Evolutionary conservation across 495 filamentous ascomycete species (phyloP), one percentile per base, ranked within the genome.

Genomic region (Podospora fimiseda): DNA sequence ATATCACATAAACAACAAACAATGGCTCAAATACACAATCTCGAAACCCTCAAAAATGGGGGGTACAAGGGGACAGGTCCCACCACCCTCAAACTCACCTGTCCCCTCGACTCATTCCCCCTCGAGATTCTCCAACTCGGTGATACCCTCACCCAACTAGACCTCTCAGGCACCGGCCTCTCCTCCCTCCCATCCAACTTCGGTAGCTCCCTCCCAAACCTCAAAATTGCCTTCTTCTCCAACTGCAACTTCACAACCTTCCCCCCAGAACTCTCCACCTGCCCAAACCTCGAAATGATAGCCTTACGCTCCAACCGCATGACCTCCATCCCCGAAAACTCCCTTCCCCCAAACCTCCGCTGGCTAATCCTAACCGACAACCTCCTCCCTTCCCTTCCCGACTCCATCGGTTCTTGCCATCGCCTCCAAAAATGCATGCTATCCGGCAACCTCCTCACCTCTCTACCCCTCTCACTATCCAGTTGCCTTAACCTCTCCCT

Each of bases 331-430:
- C 71, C 73, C 20, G 69, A 74, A 38, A 61, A 68, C 43, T 47
- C 70, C 5, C 43, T 76, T 14, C 75, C 74, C 15, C 63, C 59
- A 20, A 66, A 48, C 9, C 62, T 75, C 8, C 61, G 70, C 42
- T 74, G 69, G 63, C 60, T 76, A n/a, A 73, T 74, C 46, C 59
- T 78, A 7, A 73, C 70, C 11, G 62, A 68, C 48, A 76, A 76
- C 59, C 47, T 51, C 27, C 64, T 76, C 41, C 33, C 43, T 2
- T 48, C 50, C 1, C 56, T 78, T 7, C 71, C 73, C 1, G 40
- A 52, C n/a, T 67, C 60, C 53, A 68, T 78, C 22, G 68, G 70
- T 3, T 53, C 56, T 18, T 76, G 73, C 50, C 47, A 52, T 15
- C 58, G 61, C 13, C 55, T 77, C 6, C 65, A 74, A 48, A 70